phyloP scores from a whole-genome alignment of 768 basidiomycete species.

The Rossbeevera mucosa region DNA sequence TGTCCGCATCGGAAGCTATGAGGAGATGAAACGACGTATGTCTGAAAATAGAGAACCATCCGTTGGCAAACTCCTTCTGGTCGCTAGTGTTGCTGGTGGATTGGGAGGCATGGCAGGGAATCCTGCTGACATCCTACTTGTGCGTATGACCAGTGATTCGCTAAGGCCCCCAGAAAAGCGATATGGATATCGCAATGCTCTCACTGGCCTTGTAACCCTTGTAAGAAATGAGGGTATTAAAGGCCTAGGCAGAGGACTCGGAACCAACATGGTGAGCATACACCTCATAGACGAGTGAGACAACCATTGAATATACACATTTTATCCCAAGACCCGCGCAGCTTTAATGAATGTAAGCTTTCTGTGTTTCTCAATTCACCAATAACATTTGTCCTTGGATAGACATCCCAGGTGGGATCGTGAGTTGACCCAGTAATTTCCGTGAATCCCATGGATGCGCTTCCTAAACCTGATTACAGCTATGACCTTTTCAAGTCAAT shows the following conservation, averaged over 20 bases:
- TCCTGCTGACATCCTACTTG: conserved; percentile 69
- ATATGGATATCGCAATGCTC: conserved; percentile 76
- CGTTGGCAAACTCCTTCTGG: conserved; percentile 50
- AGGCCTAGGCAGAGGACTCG: conserved; percentile 69
- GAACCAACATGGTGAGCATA: conserved; percentile 64
- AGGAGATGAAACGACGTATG: conserved; percentile 62
- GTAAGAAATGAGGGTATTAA: conserved; percentile 64
- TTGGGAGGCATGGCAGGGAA: conserved; percentile 84
- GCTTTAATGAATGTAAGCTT: conserved; percentile 68
- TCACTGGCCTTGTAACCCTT: conserved; percentile 64
- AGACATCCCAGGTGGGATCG: conserved; percentile 85
- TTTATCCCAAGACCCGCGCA: conserved; percentile 46
- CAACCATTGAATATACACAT: conserved; percentile 7
- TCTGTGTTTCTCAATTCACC: not conserved
- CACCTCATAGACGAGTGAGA: not conserved
- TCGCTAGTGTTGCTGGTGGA: conserved; percentile 70
- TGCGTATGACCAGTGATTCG: conserved; percentile 87
- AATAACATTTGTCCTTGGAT: conserved; percentile 6
- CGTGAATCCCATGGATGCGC: not conserved
- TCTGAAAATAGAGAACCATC: conserved; percentile 50
- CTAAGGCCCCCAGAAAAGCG: conserved; percentile 67
- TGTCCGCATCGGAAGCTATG: conserved; percentile 79
- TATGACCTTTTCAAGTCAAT: conserved; percentile 73
- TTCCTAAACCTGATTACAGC: conserved; percentile 33
- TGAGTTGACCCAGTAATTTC: conserved; percentile 36